Conservation (phyloP, 768 basidiomycete genomes). For the Boletus rubroflammeus region DNA sequence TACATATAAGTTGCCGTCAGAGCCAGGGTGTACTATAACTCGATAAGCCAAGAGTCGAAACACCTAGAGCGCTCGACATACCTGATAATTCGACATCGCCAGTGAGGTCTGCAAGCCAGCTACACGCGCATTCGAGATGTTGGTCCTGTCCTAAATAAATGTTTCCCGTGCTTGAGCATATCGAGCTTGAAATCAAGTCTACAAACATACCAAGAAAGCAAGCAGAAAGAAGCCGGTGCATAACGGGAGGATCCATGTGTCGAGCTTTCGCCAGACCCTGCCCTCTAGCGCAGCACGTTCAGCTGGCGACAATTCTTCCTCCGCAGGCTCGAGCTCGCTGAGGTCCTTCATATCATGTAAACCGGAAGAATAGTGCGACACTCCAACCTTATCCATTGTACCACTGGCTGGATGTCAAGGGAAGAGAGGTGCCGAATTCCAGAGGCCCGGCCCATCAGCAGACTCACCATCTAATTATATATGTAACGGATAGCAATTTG, state of each 20-base stretch:
- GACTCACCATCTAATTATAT: not conserved
- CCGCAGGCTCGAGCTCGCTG: not conserved
- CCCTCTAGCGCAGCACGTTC: conserved; percentile 30
- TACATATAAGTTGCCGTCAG: conserved; percentile 31
- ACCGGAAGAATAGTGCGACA: not conserved
- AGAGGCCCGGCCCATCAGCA: not conserved
- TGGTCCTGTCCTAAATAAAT: conserved; percentile 34
- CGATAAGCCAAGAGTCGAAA: not conserved
- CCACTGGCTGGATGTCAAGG: not conserved
- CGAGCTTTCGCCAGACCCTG: conserved; percentile 48
- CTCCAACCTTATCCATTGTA: not conserved
- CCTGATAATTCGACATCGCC: conserved; percentile 29
- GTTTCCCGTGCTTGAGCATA: not conserved
- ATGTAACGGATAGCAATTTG: not conserved
- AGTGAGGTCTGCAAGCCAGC: conserved; percentile 57
- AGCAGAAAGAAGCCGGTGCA: conserved; percentile 48
- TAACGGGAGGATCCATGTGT: conserved; percentile 45
- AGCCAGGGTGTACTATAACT: conserved; percentile 32
- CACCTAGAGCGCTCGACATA: not conserved
- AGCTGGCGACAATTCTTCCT: conserved; percentile 2
- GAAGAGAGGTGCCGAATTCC: not conserved
- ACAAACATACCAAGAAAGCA: conserved; percentile 44
- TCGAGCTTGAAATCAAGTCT: not conserved
- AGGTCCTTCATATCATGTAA: not conserved
- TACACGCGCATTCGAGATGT: conserved; percentile 58